Evolutionary conservation across 306 rosid genomes (phyloP), one percentile per base, ranked within the genome.

Genomic region (Corylus avellana): DNA sequence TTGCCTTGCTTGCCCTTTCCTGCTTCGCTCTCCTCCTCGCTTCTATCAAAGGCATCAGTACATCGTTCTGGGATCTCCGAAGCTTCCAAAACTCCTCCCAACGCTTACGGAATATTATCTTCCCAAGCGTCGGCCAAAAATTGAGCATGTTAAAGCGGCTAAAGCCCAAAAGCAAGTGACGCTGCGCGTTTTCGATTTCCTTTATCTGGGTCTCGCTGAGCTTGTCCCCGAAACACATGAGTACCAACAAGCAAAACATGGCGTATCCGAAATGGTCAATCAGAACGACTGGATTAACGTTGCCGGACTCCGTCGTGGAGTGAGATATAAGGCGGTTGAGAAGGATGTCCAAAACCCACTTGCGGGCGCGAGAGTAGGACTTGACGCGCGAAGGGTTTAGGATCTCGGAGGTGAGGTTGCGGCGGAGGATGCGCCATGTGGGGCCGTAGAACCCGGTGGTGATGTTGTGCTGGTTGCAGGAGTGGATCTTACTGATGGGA

Each of bases 11-110:
- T n/a, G 9, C 1, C 75, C 67, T 80, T 50, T 75, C 89, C 74
- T 70, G 61, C 80, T 83, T 86, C 10, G 12, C 25, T 73, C 78
- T 86, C 70, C 71, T 80, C 74, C 87, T 18, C n/a, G 85, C 88
- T 10, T 81, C 54, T 44, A 86, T 83, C 22, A 70, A 29, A 49
- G 87, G 89, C 68, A 80, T 50, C 73, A 80, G 48, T 48, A 78
- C 74, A 9, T 57, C 75, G 17, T 75, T 72, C 37, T 27, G 85
- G 2, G 83, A 79, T 71, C 37, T 83, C 11, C 77, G 13, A 1
- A 77, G 64, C 27, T 80, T 2, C 13, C 14, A 49, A 2, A 49
- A 49, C 53, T 9, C 14, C 53, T 11, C 53, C 53, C 71, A 66
- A 35, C 48, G 71, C 22, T 66, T 66, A 16, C 71, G 51, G 62